A percentile compares a stretch with the other conserved stretches of the same genome.
phyloP scores from a whole-genome alignment of 2,329 filamentous ascomycete species.

The Macrophomina pseudophaseolina region DNA sequence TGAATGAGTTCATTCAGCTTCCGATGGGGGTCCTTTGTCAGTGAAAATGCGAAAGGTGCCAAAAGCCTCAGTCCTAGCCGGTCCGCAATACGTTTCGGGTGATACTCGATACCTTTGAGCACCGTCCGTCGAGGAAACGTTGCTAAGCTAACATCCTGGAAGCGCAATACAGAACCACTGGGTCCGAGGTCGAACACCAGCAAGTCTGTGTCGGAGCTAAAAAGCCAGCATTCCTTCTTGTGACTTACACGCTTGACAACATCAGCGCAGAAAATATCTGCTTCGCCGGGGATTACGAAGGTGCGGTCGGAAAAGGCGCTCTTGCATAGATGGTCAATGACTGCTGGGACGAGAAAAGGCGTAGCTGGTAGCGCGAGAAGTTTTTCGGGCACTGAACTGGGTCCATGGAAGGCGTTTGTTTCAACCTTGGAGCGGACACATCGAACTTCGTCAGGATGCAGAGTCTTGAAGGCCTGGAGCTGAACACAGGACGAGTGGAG shows the following conservation, averaged over 20 bases:
- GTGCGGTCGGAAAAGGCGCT: slow-evolving; percentile 51
- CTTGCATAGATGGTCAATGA: slow-evolving; percentile 70
- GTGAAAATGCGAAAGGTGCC: slow-evolving; percentile 47
- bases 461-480: slow-evolving; percentile 55
- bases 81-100: slow-evolving; percentile 51
- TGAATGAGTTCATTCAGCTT: slow-evolving; percentile 37
- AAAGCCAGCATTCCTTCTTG: slow-evolving; percentile 50
- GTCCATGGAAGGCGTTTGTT: slow-evolving; percentile 31
- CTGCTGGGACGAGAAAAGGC: slow-evolving; percentile 76
- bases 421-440: slow-evolving; percentile 33
- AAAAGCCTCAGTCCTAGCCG: slow-evolving; percentile 51
- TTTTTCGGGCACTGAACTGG: slow-evolving; percentile 30
- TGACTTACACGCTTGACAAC: slow-evolving; percentile 63
- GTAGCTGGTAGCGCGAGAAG: slow-evolving; percentile 54
- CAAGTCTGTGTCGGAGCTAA: slow-evolving; percentile 89
- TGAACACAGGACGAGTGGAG: slow-evolving; percentile 63
- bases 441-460: slow-evolving; percentile 26
- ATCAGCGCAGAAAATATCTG: slow-evolving; percentile 78
- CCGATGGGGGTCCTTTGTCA: slow-evolving; percentile 40
- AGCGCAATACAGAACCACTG: slow-evolving; percentile 68
- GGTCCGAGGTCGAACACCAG: slow-evolving; percentile 72
- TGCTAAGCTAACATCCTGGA: slow-evolving; percentile 67
- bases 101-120: slow-evolving; percentile 39
- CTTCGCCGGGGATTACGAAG: slow-evolving; percentile 78
- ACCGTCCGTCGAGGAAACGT: slow-evolving; percentile 44